phyloP scores from a whole-genome alignment of 768 basidiomycete species.

The Tulasnella calospora region DNA sequence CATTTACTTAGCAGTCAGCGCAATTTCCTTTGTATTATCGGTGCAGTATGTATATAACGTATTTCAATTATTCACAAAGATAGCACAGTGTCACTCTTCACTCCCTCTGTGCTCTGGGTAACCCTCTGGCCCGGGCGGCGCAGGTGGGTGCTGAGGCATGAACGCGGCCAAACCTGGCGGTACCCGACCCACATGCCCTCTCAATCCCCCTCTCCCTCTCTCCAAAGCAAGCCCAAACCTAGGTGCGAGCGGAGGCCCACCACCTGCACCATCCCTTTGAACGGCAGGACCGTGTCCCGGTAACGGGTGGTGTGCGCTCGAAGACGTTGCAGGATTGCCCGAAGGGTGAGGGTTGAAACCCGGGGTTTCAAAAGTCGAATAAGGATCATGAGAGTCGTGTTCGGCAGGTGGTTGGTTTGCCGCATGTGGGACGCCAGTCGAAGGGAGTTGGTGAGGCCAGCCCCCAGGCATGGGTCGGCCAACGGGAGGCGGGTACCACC shows the following conservation, averaged over 20 bases:
- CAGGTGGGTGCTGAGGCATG: neutral
- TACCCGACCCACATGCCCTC: neutral
- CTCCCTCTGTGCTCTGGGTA: neutral
- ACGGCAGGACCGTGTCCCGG: neutral
- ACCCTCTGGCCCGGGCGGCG: neutral
- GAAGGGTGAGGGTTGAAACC: slow-evolving; percentile 5
- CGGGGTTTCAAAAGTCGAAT: slow-evolving; percentile 9
- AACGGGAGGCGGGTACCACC: neutral
- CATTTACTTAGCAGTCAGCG: neutral
- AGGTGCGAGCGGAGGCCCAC: neutral
- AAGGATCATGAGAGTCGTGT: neutral
- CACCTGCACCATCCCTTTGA: neutral
- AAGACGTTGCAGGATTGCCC: neutral
- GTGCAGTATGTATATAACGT: neutral
- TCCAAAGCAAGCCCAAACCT: neutral
- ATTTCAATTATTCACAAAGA: neutral
- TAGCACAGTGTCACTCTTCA: neutral
- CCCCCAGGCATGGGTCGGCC: neutral
- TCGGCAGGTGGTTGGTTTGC: neutral
- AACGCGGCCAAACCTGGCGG: neutral
- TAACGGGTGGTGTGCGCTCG: neutral
- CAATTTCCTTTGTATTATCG: neutral
- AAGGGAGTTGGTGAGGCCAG: neutral
- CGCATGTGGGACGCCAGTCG: neutral
- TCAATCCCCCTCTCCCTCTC: neutral